phyloP scores from a whole-genome alignment of 345 rosid species.

The Sisymbrium irio region DNA sequence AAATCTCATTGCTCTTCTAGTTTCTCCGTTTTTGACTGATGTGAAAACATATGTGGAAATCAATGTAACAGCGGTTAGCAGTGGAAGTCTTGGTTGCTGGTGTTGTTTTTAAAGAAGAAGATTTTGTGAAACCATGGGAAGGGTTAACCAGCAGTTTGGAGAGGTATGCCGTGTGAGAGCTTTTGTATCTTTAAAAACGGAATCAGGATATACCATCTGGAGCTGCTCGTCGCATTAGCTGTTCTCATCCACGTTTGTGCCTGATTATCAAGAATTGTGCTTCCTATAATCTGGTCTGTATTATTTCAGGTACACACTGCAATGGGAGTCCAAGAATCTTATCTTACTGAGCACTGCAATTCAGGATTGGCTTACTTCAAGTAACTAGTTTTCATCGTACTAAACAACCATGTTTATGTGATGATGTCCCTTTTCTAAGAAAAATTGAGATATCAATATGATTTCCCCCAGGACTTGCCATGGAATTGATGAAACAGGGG shows the following conservation, averaged over 20 bases:
- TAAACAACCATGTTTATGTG: constrained; percentile 7
- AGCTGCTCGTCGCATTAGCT: not conserved
- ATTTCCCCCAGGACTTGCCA: constrained; percentile 57
- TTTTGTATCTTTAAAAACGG: not conserved
- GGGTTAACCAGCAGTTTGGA: constrained; percentile 74
- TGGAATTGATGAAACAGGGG: constrained; percentile 89
- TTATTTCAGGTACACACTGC: constrained; percentile 67
- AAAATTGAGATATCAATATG: constrained; percentile 19
- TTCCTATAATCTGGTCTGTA: not conserved
- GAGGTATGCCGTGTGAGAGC: constrained; percentile 46
- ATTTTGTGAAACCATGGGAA: constrained; percentile 89
- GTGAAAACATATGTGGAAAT: constrained; percentile 2
- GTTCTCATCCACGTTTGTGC: not conserved
- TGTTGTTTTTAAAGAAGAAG: constrained; percentile 64
- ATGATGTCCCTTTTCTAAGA: not conserved
- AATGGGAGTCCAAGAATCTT: constrained; percentile 90
- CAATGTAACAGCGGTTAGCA: constrained; percentile 68
- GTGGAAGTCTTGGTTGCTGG: constrained; percentile 87
- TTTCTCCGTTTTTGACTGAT: constrained; percentile 4
- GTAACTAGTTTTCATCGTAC: constrained; percentile 48
- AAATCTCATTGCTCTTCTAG: not conserved
- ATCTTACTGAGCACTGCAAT: constrained; percentile 94
- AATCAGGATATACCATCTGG: constrained; percentile 4
- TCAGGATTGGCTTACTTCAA: constrained; percentile 98
- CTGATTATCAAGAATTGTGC: not conserved